phyloP scores from a whole-genome alignment of 176 grass and related monocot genomes.

The Phoenix dactylifera region DNA sequence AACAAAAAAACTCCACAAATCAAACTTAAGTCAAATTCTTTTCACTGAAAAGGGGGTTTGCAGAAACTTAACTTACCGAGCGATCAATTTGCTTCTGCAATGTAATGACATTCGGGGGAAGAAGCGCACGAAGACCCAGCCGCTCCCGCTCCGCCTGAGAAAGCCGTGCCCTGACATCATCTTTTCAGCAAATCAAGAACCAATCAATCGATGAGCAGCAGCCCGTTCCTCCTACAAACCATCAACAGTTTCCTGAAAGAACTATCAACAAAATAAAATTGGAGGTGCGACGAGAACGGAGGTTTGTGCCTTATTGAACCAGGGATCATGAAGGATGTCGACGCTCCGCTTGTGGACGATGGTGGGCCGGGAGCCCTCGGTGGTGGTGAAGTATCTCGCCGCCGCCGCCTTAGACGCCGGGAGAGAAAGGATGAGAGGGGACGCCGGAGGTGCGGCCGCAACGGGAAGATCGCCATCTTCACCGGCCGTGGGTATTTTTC shows the following conservation, averaged over 20 bases:
- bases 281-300: too few relatives aligned
- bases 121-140: conserved; percentile 74
- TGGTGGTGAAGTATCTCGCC: conserved; percentile 42
- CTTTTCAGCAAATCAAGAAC: not conserved
- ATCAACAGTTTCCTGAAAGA: not conserved
- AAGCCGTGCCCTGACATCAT: conserved; percentile 54
- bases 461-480: conserved; percentile 14
- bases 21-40: too few relatives aligned
- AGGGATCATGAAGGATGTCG: conserved; percentile 94
- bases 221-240: too few relatives aligned
- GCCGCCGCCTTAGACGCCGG: conserved; percentile 17
- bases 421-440: conserved; percentile 27
- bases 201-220: not conserved
- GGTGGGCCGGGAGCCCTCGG: conserved; percentile 66
- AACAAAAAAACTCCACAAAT: too few relatives aligned
- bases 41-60: not conserved
- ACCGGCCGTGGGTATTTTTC: too few relatives aligned
- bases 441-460: conserved; percentile 46
- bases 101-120: conserved; percentile 78
- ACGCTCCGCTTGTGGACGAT: conserved; percentile 75
- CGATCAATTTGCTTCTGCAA: conserved; percentile 78
- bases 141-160: conserved; percentile 90
- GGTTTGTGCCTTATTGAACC: conserved; percentile 70
- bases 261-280: not conserved
- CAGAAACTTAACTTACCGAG: conserved; percentile 56